These are phyloP conservation scores for Nowakowskiella sp. DNA, from an alignment of 192 early-diverging fungal genomes.

Conservation along the genomic window DNA sequence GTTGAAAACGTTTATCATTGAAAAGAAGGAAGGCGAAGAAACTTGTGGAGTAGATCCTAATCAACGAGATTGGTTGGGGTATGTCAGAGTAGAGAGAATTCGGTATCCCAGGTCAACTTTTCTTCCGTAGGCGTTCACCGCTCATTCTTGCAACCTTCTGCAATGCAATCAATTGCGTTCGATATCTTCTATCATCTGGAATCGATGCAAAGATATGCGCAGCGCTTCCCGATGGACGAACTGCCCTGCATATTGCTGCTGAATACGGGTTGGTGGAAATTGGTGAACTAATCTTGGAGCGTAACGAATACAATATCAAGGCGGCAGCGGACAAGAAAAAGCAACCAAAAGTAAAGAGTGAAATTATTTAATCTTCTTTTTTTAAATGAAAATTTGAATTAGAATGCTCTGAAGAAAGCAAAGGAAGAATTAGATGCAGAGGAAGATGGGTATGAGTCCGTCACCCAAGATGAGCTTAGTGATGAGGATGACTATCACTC, in stretches of 20 bases:
- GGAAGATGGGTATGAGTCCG: neutral
- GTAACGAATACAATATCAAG: neutral
- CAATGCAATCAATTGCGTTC: constrained; percentile 5
- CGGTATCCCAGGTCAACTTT: neutral
- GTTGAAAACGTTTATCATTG: neutral
- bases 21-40: neutral
- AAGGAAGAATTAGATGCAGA: constrained; percentile 9
- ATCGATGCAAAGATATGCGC: constrained; percentile 9
- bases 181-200: constrained; percentile 4
- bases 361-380: too few relatives aligned
- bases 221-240: constrained; percentile 20
- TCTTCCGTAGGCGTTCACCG: constrained; percentile 8
- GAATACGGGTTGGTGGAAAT: constrained; percentile 20
- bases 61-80: constrained; percentile 16
- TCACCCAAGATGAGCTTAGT: constrained; percentile 11
- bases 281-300: constrained; percentile 14
- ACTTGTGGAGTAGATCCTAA: constrained; percentile 7
- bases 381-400: too few relatives aligned
- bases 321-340: neutral
- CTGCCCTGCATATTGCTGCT: constrained; percentile 11
- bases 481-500: constrained; percentile 18
- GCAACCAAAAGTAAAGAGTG: neutral
- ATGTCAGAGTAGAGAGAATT: neutral
- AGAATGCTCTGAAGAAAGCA: neutral
- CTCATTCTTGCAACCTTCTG: constrained; percentile 15